A percentile compares a stretch with the other conserved stretches of the same genome.
phyloP scores from a whole-genome alignment of 805 yeast species.

The Kluyveromyces lactis region DNA sequence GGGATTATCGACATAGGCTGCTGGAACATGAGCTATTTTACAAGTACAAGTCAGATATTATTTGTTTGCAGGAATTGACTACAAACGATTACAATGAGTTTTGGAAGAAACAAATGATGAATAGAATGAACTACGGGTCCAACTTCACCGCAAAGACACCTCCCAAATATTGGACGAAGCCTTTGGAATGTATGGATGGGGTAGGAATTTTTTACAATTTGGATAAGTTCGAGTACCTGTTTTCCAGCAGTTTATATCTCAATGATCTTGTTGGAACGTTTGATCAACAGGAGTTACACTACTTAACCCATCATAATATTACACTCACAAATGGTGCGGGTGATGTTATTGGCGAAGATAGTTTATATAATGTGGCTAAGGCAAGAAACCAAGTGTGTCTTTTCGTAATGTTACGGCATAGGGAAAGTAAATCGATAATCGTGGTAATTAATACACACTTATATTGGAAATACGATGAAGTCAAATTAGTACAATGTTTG shows the following conservation, averaged over 20 bases:
- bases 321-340: conserved; percentile 27
- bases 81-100: conserved; percentile 30
- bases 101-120: conserved; percentile 32
- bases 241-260: conserved; percentile 29
- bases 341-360: conserved; percentile 17
- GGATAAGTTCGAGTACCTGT: conserved; percentile 37
- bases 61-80: conserved; percentile 54
- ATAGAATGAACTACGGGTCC: conserved; percentile 36
- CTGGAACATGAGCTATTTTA: conserved; percentile 31
- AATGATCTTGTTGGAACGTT: conserved; percentile 26
- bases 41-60: conserved; percentile 39
- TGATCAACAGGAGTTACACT: conserved; percentile 20
- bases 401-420: conserved; percentile 41
- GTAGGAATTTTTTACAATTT: conserved; percentile 46
- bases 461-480: conserved; percentile 52
- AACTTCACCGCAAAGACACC: conserved; percentile 41
- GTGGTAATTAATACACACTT: conserved; percentile 53
- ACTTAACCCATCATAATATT: conserved; percentile 16
- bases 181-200: conserved; percentile 46
- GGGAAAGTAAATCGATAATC: conserved; percentile 30
- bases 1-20: conserved; percentile 41
- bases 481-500: conserved; percentile 46
- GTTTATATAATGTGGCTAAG: conserved; percentile 29
- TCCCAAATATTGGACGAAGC: conserved; percentile 46
- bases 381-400: conserved; percentile 51